Evolutionary conservation across 345 rosid species (phyloP).

Genomic region (Gossypium rotundifolium): DNA sequence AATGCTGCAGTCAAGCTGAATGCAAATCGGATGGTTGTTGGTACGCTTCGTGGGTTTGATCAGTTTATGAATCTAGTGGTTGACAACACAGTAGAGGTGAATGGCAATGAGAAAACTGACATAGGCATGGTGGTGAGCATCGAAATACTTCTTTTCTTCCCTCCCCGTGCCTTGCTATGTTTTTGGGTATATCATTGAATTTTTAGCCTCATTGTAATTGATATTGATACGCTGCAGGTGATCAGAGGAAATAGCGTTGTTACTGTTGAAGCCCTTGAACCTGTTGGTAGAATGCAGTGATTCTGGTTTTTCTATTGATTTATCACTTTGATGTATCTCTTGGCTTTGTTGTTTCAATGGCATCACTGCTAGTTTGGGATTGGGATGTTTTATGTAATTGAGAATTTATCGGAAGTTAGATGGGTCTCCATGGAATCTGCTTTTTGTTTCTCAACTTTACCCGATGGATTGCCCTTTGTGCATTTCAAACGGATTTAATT

Average conservation of each 20-base stretch:
- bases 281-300: constrained; percentile 47
- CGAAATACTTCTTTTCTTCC: background rate
- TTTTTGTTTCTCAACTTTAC: background rate
- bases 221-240: constrained; percentile 33
- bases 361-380: constrained; percentile 6
- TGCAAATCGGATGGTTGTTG: constrained; percentile 71
- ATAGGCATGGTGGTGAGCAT: constrained; percentile 82
- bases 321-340: background rate
- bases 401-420: background rate
- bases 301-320: background rate
- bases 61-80: constrained; percentile 81
- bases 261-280: constrained; percentile 78
- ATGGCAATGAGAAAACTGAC: constrained; percentile 57
- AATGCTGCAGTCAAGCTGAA: constrained; percentile 60
- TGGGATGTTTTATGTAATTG: constrained; percentile 1
- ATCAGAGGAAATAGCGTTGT: constrained; percentile 79
- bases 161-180: background rate
- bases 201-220: background rate
- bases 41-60: constrained; percentile 82
- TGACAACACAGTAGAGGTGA: constrained; percentile 69
- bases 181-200: background rate
- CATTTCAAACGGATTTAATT: background rate
- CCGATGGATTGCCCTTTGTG: background rate
- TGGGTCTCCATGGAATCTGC: background rate
- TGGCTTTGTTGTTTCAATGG: background rate